Percentiles rank a stretch among this genome's conserved stretches.
phyloP scores from a whole-genome alignment of 2,329 filamentous ascomycete species.

The Hyphodiscus sp. region DNA sequence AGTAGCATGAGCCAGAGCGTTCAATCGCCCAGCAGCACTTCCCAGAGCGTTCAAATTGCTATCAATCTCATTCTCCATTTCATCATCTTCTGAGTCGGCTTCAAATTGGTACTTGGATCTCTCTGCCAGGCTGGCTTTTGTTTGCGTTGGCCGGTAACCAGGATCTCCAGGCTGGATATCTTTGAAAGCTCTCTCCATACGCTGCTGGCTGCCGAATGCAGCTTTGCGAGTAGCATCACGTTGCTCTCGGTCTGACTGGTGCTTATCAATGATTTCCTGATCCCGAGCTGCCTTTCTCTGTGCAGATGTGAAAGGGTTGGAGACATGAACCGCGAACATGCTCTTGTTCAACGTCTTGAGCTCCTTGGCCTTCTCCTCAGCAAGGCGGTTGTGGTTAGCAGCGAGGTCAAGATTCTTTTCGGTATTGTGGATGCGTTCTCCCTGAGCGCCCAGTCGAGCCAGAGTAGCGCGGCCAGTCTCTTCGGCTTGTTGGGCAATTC shows the following conservation, averaged over 20 bases:
- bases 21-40: constrained; percentile 61
- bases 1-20: constrained; percentile 67
- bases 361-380: constrained; percentile 74
- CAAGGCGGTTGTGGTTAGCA: constrained; percentile 66
- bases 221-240: constrained; percentile 56
- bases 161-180: constrained; percentile 33
- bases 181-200: constrained; percentile 46
- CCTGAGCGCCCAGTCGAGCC: constrained; percentile 68
- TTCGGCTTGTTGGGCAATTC: constrained; percentile 61
- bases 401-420: constrained; percentile 79
- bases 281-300: constrained; percentile 59
- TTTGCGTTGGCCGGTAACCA: constrained; percentile 23
- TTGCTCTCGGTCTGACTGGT: constrained; percentile 58
- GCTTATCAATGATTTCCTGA: constrained; percentile 61
- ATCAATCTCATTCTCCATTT: constrained; percentile 66
- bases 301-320: constrained; percentile 69
- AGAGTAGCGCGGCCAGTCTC: constrained; percentile 67
- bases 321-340: constrained; percentile 83
- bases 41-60: constrained; percentile 54
- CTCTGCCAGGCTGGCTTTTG: constrained; percentile 45
- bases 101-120: constrained; percentile 72
- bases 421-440: constrained; percentile 74
- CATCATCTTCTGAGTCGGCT: constrained; percentile 36
- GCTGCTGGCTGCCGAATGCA: constrained; percentile 44
- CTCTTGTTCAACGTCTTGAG: constrained; percentile 79